Evolutionary conservation across 768 basidiomycete genomes (phyloP).

Genomic region (Rhodotorula graminis): DNA sequence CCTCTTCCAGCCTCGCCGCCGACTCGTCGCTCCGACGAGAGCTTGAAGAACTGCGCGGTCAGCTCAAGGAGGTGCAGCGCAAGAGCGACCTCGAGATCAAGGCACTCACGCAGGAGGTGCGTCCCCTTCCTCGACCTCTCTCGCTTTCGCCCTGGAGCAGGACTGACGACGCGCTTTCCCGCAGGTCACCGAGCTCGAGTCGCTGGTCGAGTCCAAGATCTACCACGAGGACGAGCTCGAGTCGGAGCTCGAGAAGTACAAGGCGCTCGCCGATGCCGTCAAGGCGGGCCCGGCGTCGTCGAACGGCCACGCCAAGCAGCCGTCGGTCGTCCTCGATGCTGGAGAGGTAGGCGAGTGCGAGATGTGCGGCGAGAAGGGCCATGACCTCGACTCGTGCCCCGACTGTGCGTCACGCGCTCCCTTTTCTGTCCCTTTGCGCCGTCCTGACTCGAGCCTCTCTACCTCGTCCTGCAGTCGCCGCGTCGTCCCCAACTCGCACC

Average conservation of each 20-base stretch:
- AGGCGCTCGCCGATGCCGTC: conserved; percentile 50
- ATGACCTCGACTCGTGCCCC: conserved; percentile 80
- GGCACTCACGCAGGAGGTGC: conserved; percentile 67
- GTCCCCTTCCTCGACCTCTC: neutral
- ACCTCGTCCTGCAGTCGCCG: conserved; percentile 1
- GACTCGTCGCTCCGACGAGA: conserved; percentile 52
- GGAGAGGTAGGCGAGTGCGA: conserved; percentile 57
- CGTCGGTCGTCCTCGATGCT: neutral
- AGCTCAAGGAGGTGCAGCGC: conserved; percentile 41
- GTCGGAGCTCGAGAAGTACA: conserved; percentile 70
- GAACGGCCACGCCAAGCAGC: neutral
- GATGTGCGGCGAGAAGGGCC: conserved; percentile 76
- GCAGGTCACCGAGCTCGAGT: conserved; percentile 86
- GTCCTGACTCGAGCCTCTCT: no score
- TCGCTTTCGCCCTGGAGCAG: no score
- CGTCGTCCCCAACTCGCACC: conserved; percentile 38
- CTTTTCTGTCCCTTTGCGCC: neutral
- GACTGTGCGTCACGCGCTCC: conserved; percentile 53
- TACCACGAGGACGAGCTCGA: conserved; percentile 90
- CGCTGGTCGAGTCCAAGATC: conserved; percentile 91
- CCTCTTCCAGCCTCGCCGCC: conserved; percentile 46
- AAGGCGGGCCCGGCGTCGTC: neutral
- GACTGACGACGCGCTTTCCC: conserved; percentile 54
- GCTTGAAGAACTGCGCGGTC: conserved; percentile 44
- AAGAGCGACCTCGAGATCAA: conserved; percentile 56